These are phyloP conservation scores for Metarhizium robertsii DNA, from an alignment of 2,329 filamentous ascomycete genomes.

Conservation along the genomic window DNA sequence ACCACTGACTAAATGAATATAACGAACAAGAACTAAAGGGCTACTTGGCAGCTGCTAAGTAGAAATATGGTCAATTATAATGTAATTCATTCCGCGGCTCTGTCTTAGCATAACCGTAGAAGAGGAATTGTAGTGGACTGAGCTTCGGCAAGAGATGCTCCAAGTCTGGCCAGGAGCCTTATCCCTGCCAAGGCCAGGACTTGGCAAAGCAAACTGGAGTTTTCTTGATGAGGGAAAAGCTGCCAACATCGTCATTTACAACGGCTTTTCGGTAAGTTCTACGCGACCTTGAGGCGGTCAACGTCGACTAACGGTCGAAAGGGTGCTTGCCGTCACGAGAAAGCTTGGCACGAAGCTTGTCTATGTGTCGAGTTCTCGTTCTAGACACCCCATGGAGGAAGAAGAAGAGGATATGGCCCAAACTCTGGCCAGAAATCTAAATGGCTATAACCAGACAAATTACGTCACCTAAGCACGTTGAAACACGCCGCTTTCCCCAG, in stretches of 20 bases:
- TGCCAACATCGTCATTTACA: slow-evolving; percentile 7
- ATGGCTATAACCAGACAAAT: slow-evolving; percentile 13
- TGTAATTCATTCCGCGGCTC: too few species aligned
- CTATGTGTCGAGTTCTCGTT: slow-evolving; percentile 2
- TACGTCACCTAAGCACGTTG: slow-evolving; percentile 12
- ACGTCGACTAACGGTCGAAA: slow-evolving; percentile 4
- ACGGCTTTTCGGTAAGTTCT: slow-evolving; percentile 7
- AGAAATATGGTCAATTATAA: too few species aligned
- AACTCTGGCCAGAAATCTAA: too few species aligned
- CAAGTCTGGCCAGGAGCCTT: slow-evolving; percentile 5
- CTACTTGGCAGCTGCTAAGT: too few species aligned
- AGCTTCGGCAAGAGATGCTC: slow-evolving; percentile 4
- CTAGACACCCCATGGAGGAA: neutral
- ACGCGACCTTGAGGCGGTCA: slow-evolving; percentile 5
- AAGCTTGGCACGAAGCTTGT: neutral
- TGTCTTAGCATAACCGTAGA: neutral
- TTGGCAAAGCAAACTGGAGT: neutral
- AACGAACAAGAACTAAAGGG: too few species aligned
- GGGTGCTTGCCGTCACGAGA: neutral
- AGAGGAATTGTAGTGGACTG: slow-evolving; percentile 5
- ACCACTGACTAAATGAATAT: accelerated
- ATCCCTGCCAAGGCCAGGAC: neutral
- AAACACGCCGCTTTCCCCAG: slow-evolving; percentile 9
- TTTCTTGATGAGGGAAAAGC: neutral
- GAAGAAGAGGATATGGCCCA: neutral